These are phyloP conservation scores for Ramaria sp. DNA, from an alignment of 768 basidiomycete species.

Conservation along the genomic window DNA sequence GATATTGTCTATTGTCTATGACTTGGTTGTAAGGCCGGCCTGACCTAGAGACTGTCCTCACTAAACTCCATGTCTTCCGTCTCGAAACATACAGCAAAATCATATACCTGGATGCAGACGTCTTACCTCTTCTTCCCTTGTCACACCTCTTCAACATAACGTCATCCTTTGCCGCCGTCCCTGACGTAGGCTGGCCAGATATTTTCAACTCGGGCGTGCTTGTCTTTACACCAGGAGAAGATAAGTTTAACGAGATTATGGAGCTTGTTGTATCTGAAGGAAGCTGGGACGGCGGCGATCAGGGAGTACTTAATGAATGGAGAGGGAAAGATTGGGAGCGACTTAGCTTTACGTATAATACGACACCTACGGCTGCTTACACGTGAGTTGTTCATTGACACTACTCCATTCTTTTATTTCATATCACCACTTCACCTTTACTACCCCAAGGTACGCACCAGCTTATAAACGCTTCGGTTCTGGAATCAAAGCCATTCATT, in stretches of 20 bases:
- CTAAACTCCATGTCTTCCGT: slow-evolving; percentile 93
- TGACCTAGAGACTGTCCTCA: slow-evolving; percentile 87
- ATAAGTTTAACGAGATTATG: slow-evolving; percentile 70
- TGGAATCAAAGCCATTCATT: slow-evolving; percentile 79
- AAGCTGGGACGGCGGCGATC: slow-evolving; percentile 96
- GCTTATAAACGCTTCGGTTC: slow-evolving; percentile 91
- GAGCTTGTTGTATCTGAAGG: slow-evolving; percentile 70
- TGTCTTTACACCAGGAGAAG: slow-evolving; percentile 71
- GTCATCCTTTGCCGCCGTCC: slow-evolving; percentile 83
- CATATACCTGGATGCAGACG: slow-evolving; percentile 87
- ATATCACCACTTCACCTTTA: not conserved
- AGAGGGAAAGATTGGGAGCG: slow-evolving; percentile 78
- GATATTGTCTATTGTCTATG: not conserved
- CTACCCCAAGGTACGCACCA: slow-evolving; percentile 72
- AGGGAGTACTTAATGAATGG: slow-evolving; percentile 97
- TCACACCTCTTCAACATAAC: slow-evolving; percentile 81
- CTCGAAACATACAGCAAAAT: slow-evolving; percentile 77
- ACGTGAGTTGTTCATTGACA: slow-evolving; percentile 48
- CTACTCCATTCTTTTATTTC: slow-evolving; percentile 6
- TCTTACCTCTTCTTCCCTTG: slow-evolving; percentile 78
- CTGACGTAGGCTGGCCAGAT: slow-evolving; percentile 99
- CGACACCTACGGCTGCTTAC: slow-evolving; percentile 94
- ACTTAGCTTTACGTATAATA: slow-evolving; percentile 96
- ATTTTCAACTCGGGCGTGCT: slow-evolving; percentile 98
- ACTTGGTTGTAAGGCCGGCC: slow-evolving; percentile 59